Percentiles rank a stretch among this genome's conserved stretches.
phyloP scores from a whole-genome alignment of 2,329 filamentous ascomycete species.

The Diplocarpon mali region DNA sequence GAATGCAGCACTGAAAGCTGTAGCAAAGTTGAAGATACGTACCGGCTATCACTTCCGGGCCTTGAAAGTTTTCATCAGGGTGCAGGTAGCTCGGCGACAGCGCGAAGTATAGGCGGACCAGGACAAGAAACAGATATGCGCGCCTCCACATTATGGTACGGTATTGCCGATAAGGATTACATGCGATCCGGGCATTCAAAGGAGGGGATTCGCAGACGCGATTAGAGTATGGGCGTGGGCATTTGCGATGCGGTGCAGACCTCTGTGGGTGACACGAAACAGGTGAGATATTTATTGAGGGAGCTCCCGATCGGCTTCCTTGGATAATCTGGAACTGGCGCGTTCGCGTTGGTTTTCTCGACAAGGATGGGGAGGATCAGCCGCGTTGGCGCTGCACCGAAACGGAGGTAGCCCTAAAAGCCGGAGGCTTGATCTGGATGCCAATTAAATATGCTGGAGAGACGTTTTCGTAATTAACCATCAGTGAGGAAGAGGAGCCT shows the following conservation, averaged over 20 bases:
- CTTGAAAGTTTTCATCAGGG: constrained; percentile 98
- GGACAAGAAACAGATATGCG: constrained; percentile 71
- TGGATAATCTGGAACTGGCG: neutral
- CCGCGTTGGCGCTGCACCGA: too few relatives aligned
- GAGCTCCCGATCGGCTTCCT: neutral
- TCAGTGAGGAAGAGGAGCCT: too few relatives aligned
- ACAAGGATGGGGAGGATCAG: too few relatives aligned
- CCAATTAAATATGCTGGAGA: too few relatives aligned
- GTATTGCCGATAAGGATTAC: constrained; percentile 7
- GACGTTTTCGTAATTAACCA: too few relatives aligned
- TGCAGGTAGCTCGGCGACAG: constrained; percentile 93
- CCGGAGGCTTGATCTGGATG: too few relatives aligned
- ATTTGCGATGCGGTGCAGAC: neutral
- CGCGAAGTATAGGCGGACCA: constrained; percentile 88
- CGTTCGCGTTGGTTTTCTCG: neutral
- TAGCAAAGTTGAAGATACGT: constrained; percentile 29
- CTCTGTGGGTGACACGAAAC: constrained; percentile 4
- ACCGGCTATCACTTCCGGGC: constrained; percentile 95
- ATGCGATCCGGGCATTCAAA: constrained; percentile 14
- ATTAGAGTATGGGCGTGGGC: constrained; percentile 1
- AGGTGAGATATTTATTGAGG: constrained; percentile 1
- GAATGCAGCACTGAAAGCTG: neutral
- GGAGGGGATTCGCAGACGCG: constrained; percentile 17
- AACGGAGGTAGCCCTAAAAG: too few relatives aligned
- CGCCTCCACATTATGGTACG: constrained; percentile 70